Evolutionary conservation across 345 rosid genomes (phyloP), one percentile per base, ranked within the genome.

Genomic region (Eucalyptus paniculata): DNA sequence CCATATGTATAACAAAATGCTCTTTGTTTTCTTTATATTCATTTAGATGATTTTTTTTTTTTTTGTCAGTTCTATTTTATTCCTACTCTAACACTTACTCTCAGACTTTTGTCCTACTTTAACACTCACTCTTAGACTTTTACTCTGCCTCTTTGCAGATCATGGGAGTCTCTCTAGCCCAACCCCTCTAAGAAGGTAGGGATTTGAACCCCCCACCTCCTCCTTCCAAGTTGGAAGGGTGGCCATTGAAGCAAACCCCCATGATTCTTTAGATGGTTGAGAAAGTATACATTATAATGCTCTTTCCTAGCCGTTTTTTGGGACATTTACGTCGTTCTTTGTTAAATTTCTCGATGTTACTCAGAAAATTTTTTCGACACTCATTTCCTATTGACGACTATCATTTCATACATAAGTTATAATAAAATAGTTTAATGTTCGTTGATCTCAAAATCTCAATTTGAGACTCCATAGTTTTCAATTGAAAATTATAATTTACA

Each of bases 231-330:
- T 50, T 50, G 17, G 50, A 50, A 50, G 16, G 6, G 6, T 14
- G 3, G 6, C 16, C 17, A 50, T 0, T 50, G 3, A 0, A 1
- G 17, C 51, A 50, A 50, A 50, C 17, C 51, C 6, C 0, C 4
- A 0, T 50, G 3, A 0, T 26, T 14, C 7, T 26, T 60, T 26
- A 26, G 32, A 60, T 60, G 4, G n/a, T 60, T 60, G 32, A 60
- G 16, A 24, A 26, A 60, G 13, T 60, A 60, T 60, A 26, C 67
- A 60, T 5, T 12, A 26, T 60, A 60, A 56, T 56, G 30, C 12
- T 9, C 62, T 56, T 56, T 60, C 30, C n/a, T 26, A 60, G 4
- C 15, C 4, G 2, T 60, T 60, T 60, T 60, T 26, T 26, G n/a
- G 67, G 67, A 60, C n/a, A 60, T 60, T 60, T 60, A 26, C 12